These are phyloP conservation scores for Gynostemma pentaphyllum DNA, from an alignment of 306 rosid species.

Conservation along the genomic window DNA sequence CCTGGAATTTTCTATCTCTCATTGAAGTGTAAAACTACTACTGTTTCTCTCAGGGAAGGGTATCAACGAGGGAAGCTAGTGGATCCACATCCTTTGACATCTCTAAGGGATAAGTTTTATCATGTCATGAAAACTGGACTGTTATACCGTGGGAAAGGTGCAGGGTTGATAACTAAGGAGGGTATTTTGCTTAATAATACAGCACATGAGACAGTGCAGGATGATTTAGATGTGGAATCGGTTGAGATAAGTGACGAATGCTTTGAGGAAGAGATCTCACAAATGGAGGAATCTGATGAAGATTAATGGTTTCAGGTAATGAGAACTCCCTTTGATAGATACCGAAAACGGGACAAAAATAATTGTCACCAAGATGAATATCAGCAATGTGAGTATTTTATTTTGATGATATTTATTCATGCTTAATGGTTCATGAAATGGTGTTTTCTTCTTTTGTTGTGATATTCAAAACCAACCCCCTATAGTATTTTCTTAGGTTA, in stretches of 20 bases:
- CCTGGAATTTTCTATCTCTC: constrained; percentile 86
- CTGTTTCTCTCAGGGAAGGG: constrained; percentile 66
- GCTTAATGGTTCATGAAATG: too few species aligned
- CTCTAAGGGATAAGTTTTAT: constrained; percentile 55
- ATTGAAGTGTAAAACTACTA: constrained; percentile 77
- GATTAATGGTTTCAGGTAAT: constrained; percentile 10
- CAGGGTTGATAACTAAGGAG: constrained; percentile 21
- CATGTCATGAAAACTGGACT: constrained; percentile 85
- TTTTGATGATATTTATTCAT: too few species aligned
- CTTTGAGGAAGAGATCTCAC: constrained; percentile 15
- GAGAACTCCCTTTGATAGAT: background rate
- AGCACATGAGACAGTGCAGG: background rate
- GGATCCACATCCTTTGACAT: constrained; percentile 62
- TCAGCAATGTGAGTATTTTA: background rate
- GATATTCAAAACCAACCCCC: too few species aligned
- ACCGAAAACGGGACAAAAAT: background rate
- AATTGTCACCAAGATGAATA: background rate
- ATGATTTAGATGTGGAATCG: background rate
- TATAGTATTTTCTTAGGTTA: too few species aligned
- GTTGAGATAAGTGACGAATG: constrained; percentile 15
- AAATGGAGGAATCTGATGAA: constrained; percentile 22
- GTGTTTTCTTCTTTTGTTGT: too few species aligned
- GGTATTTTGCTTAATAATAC: constrained; percentile 3
- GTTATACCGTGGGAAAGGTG: constrained; percentile 54
- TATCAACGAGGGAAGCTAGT: constrained; percentile 65